These are phyloP conservation scores for Sicyos baderoa DNA, from an alignment of 306 rosid genomes.

Conservation along the genomic window DNA sequence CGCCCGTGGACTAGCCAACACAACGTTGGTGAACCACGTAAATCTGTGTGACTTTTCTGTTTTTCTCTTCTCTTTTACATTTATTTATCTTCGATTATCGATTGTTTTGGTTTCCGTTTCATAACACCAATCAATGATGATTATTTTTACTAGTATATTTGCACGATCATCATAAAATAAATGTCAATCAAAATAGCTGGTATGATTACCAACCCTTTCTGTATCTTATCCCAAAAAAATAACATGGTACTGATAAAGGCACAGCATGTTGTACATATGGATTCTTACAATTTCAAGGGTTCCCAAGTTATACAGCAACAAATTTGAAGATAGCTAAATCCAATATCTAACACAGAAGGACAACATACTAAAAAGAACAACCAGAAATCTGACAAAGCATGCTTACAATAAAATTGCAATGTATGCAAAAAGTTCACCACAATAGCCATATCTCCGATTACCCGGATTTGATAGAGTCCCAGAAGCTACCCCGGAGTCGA, in stretches of 20 bases:
- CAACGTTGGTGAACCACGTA: too few species aligned
- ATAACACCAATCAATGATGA: too few species aligned
- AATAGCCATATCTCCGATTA: slow-evolving; percentile 26
- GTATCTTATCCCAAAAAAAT: background rate
- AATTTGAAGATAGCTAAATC: background rate
- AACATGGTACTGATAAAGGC: background rate
- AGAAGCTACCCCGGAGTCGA: slow-evolving; percentile 65
- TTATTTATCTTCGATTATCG: too few species aligned
- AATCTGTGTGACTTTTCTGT: too few species aligned
- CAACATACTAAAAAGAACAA: background rate
- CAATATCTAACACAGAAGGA: background rate
- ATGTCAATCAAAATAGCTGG: background rate
- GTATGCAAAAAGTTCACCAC: slow-evolving; percentile 15
- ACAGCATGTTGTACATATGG: background rate
- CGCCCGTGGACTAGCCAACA: too few species aligned
- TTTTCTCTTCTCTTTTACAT: too few species aligned
- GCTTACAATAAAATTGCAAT: slow-evolving; percentile 11
- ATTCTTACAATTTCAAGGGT: background rate
- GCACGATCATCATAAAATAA: background rate
- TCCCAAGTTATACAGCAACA: background rate
- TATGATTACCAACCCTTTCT: background rate
- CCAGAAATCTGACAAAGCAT: slow-evolving; percentile 2
- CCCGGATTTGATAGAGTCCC: slow-evolving; percentile 97
- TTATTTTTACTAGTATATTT: background rate
- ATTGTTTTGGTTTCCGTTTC: too few species aligned